Base-by-base conservation (phyloP, 768 basidiomycete genomes). In the Paxillus rubicundulus region DNA sequence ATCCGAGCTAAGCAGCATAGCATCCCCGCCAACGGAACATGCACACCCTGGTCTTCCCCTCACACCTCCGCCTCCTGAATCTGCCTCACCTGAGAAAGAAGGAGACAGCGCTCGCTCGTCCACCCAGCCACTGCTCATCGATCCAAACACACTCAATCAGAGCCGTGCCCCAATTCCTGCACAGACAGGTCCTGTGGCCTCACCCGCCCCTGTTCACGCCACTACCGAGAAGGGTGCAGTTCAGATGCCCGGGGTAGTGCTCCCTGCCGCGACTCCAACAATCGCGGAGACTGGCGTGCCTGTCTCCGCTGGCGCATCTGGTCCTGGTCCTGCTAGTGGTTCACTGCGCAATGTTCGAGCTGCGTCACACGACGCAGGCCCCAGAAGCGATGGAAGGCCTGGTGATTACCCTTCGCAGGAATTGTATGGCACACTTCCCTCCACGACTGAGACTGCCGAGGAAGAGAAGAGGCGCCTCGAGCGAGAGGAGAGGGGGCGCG, bases 241-340 rank as follows among this genome's bases (percentile, higher is more conserved):
- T 38, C 32, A 37, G 4, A 39, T 53, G 20, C 21, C 42, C 32
- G 40, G 28, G 2, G 57, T 61, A 42, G 58, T 61, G 20, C 56
- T 71, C 38, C 69, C 77, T 9, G 58, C 67, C 27, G 65, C 65
- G n/a, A 71, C 70, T 8, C 86, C 85, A 4, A 89, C 86, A 4
- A 77, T 91, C 7, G 85, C 88, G 9, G 88, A 89, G 65, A 88
- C 88, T 0, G 87, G 86, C 12, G 70, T 87, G n/a, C 87, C 86
- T 16, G 71, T 87, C n/a, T 68, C 76, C 16, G 82, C 84, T 4
- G 80, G 84, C 16, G 68, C 61, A 0, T 20, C 45, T 40, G 87
- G 86, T 8, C 84, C 86, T 38, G 86, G 86, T 3, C 85, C 85
- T 5, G 77, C 81, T 2, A 82, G 79, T 54, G 87, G 86, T 5